These are phyloP conservation scores for Capsella bursapastoris DNA, from an alignment of 345 rosid species.

Conservation along the genomic window DNA sequence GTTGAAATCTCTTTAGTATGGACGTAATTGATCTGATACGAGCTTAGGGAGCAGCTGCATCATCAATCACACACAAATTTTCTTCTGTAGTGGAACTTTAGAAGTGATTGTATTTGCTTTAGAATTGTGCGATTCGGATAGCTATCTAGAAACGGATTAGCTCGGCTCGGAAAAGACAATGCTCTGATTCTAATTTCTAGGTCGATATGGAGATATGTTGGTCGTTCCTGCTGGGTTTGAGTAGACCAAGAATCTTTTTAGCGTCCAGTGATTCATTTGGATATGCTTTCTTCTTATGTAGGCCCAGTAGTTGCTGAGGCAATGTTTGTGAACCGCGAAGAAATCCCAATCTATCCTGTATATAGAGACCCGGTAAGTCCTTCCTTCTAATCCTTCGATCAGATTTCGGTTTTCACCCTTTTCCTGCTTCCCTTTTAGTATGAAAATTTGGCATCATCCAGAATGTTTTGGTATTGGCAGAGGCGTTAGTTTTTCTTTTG, in stretches of 20 bases:
- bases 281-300: conserved; percentile 38
- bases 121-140: conserved; percentile 8
- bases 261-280: conserved; percentile 4
- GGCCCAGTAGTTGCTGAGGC: conserved; percentile 99
- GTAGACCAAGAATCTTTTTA: conserved; percentile 10
- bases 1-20: neutral
- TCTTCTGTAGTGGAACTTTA: neutral
- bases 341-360: conserved; percentile 77
- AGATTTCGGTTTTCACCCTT: neutral
- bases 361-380: conserved; percentile 89
- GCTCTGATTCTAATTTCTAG: conserved; percentile 12
- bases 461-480: conserved; percentile 2
- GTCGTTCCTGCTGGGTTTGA: neutral
- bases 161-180: neutral
- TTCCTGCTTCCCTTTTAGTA: conserved; percentile 13
- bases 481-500: neutral
- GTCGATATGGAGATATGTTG: conserved; percentile 5
- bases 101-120: conserved; percentile 3
- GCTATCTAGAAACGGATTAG: neutral
- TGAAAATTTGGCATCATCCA: conserved; percentile 1
- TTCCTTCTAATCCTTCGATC: neutral
- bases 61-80: neutral
- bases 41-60: neutral
- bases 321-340: conserved; percentile 90
- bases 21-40: neutral